Evolutionary conservation across 139 green algal species (phyloP).

Genomic region (Chlamydomonas sp.): DNA sequence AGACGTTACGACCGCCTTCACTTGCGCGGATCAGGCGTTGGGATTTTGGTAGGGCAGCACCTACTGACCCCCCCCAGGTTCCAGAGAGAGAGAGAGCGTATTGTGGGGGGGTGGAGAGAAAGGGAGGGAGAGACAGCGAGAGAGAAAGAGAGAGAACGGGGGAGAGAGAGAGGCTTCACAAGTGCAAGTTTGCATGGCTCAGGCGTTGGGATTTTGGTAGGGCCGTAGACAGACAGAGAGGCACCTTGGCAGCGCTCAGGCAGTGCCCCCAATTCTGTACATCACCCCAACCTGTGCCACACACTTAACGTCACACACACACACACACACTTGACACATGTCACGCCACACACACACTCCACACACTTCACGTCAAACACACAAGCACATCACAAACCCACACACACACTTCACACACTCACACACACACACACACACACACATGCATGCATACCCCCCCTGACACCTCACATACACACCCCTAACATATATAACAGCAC

Average conservation of each 20-base stretch:
- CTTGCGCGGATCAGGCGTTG: no score
- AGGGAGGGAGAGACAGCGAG: no score
- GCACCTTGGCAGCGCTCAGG: not conserved
- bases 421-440: slow-evolving; percentile 12
- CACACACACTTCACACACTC: slow-evolving; percentile 10
- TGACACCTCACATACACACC: not conserved
- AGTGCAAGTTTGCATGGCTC: not conserved
- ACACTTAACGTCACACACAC: no score
- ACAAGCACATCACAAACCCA: not conserved
- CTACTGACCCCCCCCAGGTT: not conserved
- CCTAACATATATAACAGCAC: not conserved
- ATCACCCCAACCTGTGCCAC: no score
- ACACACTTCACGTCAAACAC: no score
- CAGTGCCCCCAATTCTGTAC: not conserved
- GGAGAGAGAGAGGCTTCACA: no score
- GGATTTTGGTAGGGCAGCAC: no score
- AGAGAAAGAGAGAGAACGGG: no score
- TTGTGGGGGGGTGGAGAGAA: not conserved
- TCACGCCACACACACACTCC: no score
- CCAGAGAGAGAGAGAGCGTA: not conserved
- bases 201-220: no score
- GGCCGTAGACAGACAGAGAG: not conserved
- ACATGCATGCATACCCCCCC: no score
- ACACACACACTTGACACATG: not conserved
- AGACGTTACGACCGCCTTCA: no score